These are phyloP conservation scores for Ailanthus altissimus DNA, from an alignment of 345 rosid genomes.

Conservation along the genomic window DNA sequence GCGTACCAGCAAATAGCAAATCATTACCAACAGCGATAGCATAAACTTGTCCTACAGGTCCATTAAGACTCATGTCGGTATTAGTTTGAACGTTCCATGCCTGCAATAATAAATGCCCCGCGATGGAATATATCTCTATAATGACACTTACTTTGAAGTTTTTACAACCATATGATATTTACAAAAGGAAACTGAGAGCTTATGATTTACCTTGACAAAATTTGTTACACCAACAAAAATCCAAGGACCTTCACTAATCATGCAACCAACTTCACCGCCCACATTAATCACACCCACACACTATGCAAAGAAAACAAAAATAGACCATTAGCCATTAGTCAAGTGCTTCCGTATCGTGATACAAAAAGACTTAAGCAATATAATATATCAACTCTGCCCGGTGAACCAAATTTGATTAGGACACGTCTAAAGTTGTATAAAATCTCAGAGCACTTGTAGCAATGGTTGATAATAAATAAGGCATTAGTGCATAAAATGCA, in stretches of 20 bases:
- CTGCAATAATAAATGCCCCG: slow-evolving; percentile 41
- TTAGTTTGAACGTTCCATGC: slow-evolving; percentile 85
- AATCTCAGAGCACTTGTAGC: background rate
- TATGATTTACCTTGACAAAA: slow-evolving; percentile 65
- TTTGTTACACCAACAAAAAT: slow-evolving; percentile 86
- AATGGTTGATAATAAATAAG: background rate
- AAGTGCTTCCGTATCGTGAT: background rate
- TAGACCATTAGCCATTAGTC: background rate
- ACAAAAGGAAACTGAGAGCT: too few species aligned
- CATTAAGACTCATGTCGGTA: slow-evolving; percentile 71
- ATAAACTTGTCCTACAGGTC: slow-evolving; percentile 96
- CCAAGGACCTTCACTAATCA: slow-evolving; percentile 97
- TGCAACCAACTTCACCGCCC: slow-evolving; percentile 92
- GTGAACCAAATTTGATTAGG: background rate
- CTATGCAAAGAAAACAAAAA: slow-evolving; percentile 38
- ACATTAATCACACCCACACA: slow-evolving; percentile 62
- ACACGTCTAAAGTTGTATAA: background rate
- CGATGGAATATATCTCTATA: slow-evolving; percentile 1
- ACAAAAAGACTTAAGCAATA: background rate
- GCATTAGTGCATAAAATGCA: background rate
- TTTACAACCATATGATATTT: background rate
- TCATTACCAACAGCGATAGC: slow-evolving; percentile 80
- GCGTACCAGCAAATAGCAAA: slow-evolving; percentile 87
- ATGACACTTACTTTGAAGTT: background rate
- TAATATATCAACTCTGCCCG: background rate